Evolutionary conservation across 495 filamentous ascomycete genomes (phyloP), one percentile per base, ranked within the genome.

Genomic region (Choiromyces venosus): DNA sequence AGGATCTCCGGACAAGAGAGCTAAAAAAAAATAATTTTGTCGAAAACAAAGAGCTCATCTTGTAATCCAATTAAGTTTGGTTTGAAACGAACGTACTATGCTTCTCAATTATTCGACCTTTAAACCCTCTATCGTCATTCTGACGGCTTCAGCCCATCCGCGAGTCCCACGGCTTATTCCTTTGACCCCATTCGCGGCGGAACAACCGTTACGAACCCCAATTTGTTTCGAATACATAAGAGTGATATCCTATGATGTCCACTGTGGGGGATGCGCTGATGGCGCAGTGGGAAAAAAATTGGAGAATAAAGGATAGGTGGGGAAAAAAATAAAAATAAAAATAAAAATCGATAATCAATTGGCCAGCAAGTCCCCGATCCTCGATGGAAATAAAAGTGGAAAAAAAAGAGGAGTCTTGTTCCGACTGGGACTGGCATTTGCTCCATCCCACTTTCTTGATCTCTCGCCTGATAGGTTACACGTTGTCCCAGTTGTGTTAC

Each of bases 401-500:
- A 61, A 61, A 61, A n/a, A 61, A 29, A 10, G 52, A 29, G 52
- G 52, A 61, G 52, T 61, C 25, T 33, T 33, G 25, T 61, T 61
- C 52, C 52, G 12, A 61, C 52, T 61, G 25, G 52, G 52, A 61
- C 52, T 61, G 12, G 52, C 25, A 33, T 61, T 61, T 61, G 52
- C 25, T 33, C 25, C 4, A 29, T 61, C 12, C 12, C 12, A 61
- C 4, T 61, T 33, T 61, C 25, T 4, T 61, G 52, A 33, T 61
- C 52, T 61, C 25, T 29, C 52, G 12, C 25, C 52, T 61, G 52
- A 61, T 61, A 61, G 25, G 52, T 61, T 61, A 61, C 52, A 61
- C 52, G 52, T 61, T 61, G 52, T 61, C 52, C 52, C 25, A 61
- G 52, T 61, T 61, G 52, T 33, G 52, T 33, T 61, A 61, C 52